These are phyloP conservation scores for Proteromonas lacertae DNA, from an alignment of 352 stramenopile genomes.

Conservation along the genomic window DNA sequence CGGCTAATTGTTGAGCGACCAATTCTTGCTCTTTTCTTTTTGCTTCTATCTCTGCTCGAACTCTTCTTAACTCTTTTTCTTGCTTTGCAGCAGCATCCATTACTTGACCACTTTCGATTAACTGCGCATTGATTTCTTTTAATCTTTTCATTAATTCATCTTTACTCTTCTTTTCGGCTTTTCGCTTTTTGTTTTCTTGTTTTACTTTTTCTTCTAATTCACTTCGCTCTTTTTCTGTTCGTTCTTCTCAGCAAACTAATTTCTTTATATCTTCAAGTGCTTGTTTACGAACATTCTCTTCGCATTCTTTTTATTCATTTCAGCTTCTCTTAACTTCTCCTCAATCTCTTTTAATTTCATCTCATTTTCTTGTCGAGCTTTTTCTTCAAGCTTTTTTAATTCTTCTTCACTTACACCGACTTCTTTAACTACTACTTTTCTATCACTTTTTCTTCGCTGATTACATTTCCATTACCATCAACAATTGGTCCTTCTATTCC, in stretches of 20 bases:
- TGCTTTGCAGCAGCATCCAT: slow-evolving; percentile 66
- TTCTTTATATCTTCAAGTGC: slow-evolving; percentile 21
- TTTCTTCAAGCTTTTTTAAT: slow-evolving; percentile 1
- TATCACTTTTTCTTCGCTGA: slow-evolving; percentile 83
- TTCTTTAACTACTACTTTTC: slow-evolving; percentile 75
- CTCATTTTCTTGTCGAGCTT: slow-evolving; percentile 10
- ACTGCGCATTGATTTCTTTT: slow-evolving; percentile 41
- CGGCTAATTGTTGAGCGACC: slow-evolving; percentile 43
- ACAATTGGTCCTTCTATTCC: too few species aligned
- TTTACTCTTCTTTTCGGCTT: slow-evolving; percentile 24
- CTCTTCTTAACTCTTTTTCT: slow-evolving; percentile 43
- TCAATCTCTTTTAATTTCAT: slow-evolving; percentile 22
- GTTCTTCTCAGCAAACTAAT: background rate
- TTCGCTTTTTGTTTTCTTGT: slow-evolving; percentile 25
- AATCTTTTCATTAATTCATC: too few species aligned
- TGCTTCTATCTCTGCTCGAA: slow-evolving; percentile 47
- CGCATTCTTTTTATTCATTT: slow-evolving; percentile 14
- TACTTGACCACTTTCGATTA: slow-evolving; percentile 63
- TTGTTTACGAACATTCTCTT: slow-evolving; percentile 21
- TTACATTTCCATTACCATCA: slow-evolving; percentile 15
- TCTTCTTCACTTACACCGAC: slow-evolving; percentile 14
- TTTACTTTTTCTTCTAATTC: slow-evolving; percentile 39
- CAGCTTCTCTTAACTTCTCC: slow-evolving; percentile 21
- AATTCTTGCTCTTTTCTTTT: slow-evolving; percentile 31
- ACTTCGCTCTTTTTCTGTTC: background rate